phyloP scores from a whole-genome alignment of 225 moss, liverwort and hornwort genomes.

The Bryoerythrophyllum caledonicum region DNA sequence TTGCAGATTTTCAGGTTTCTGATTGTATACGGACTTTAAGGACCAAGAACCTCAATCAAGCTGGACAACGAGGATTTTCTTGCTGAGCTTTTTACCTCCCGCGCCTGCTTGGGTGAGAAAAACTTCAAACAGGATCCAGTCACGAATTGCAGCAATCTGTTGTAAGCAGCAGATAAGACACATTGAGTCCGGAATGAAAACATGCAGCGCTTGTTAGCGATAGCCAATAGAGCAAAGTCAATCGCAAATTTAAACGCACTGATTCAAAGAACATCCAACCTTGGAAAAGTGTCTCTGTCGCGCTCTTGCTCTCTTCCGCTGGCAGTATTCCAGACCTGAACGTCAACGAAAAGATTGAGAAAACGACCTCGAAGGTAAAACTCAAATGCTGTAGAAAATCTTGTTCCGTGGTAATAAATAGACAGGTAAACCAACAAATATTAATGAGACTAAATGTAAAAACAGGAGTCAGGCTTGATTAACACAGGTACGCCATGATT shows the following conservation, averaged over 20 bases:
- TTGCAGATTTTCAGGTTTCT: conserved; percentile 16
- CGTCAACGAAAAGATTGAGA: conserved; percentile 22
- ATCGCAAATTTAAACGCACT: neutral
- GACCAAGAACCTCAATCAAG: conserved; percentile 17
- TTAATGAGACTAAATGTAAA: neutral
- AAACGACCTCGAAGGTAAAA: conserved; percentile 14
- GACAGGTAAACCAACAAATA: conserved; percentile 5
- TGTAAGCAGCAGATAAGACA: conserved; percentile 13
- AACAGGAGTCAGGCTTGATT: neutral
- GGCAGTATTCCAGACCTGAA: conserved; percentile 98
- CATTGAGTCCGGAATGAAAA: conserved; percentile 12
- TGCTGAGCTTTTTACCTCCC: conserved; percentile 68
- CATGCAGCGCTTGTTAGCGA: neutral
- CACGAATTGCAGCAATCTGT: conserved; percentile 89
- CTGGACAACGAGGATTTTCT: neutral
- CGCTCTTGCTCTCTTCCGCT: conserved; percentile 97
- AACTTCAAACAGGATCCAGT: conserved; percentile 81
- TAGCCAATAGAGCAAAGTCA: conserved; percentile 1
- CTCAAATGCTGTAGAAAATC: neutral
- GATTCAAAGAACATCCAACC: conserved; percentile 49
- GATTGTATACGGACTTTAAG: conserved; percentile 1
- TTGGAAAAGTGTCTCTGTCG: conserved; percentile 93
- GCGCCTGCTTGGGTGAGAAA: conserved; percentile 84
- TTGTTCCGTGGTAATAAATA: neutral
- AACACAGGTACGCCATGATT: conserved; percentile 30